These are phyloP conservation scores for Apiotrichum veenhuisii DNA, from an alignment of 1,284 basidiomycete species.

Conservation along the genomic window DNA sequence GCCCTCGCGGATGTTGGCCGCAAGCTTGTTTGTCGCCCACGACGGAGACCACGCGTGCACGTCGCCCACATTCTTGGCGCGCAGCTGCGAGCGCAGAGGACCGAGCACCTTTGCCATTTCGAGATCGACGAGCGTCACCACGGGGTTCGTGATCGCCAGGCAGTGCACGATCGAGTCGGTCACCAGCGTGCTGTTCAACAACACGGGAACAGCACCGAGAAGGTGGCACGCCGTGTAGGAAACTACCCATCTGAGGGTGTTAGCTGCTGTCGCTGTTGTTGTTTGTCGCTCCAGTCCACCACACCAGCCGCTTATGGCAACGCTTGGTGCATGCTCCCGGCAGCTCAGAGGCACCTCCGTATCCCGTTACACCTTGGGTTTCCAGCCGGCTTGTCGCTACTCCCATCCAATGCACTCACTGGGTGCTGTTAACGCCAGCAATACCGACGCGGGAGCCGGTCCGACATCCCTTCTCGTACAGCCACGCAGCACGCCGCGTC, in stretches of 20 bases:
- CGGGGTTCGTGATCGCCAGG: slow-evolving; percentile 20
- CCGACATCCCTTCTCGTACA: slow-evolving; percentile 26
- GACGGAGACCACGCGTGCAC: not conserved
- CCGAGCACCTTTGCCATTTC: slow-evolving; percentile 26
- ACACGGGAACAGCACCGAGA: slow-evolving; percentile 35
- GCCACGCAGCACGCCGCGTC: slow-evolving; percentile 27
- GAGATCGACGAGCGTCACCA: slow-evolving; percentile 28
- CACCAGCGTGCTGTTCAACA: slow-evolving; percentile 30
- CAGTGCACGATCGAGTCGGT: slow-evolving; percentile 26
- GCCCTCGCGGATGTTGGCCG: not conserved
- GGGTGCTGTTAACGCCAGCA: slow-evolving; percentile 26
- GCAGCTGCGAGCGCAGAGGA: not conserved
- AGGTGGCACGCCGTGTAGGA: slow-evolving; percentile 35
- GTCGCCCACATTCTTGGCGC: not conserved
- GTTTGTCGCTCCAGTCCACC: too few species aligned
- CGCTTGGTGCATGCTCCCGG: too few species aligned
- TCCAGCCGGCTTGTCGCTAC: too few species aligned
- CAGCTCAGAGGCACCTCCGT: too few species aligned
- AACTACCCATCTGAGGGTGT: not conserved
- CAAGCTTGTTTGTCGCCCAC: not conserved
- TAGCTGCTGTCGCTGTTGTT: not conserved
- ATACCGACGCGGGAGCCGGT: slow-evolving; percentile 32
- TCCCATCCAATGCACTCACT: slow-evolving; percentile 17
- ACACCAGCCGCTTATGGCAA: too few species aligned
- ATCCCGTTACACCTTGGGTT: too few species aligned